Conservation (phyloP, 2,329 filamentous ascomycete species). For the Fusarium udum region DNA sequence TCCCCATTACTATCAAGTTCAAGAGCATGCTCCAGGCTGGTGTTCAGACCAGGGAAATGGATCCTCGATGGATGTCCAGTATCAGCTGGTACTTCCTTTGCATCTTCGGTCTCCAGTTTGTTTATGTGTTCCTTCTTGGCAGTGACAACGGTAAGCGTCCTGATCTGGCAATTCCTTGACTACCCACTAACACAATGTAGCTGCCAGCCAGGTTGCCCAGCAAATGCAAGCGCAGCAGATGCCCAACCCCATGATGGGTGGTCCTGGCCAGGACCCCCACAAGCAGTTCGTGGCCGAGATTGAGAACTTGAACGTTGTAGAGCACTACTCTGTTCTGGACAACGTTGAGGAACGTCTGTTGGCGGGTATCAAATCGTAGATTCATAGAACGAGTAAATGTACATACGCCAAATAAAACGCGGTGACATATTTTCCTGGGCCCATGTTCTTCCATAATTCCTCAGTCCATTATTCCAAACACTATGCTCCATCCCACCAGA, state of each 20-base stretch:
- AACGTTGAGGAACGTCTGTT: slow-evolving; percentile 87
- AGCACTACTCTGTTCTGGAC: slow-evolving; percentile 91
- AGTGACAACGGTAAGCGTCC: slow-evolving; percentile 85
- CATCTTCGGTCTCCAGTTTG: slow-evolving; percentile 93
- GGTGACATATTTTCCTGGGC: slow-evolving; percentile 31
- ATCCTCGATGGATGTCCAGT: slow-evolving; percentile 98
- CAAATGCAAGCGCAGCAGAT: slow-evolving; percentile 78
- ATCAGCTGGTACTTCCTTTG: slow-evolving; percentile 99
- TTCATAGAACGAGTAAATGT: slow-evolving; percentile 44
- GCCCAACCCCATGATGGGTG: slow-evolving; percentile 76
- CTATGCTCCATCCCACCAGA: slow-evolving; percentile 67
- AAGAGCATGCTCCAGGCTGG: slow-evolving; percentile 99
- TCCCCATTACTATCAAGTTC: slow-evolving; percentile 97
- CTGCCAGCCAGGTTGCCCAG: slow-evolving; percentile 89
- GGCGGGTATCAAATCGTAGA: slow-evolving; percentile 57
- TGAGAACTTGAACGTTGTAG: slow-evolving; percentile 94
- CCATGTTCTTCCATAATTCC: slow-evolving; percentile 2
- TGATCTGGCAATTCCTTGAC: not conserved
- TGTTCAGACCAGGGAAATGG: slow-evolving; percentile 93
- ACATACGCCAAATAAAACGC: slow-evolving; percentile 39
- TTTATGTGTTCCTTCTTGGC: slow-evolving; percentile 96
- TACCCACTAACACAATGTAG: slow-evolving; percentile 56
- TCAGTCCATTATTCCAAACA: slow-evolving; percentile 21
- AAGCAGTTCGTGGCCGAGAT: slow-evolving; percentile 94
- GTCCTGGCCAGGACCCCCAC: slow-evolving; percentile 91